Conservation (phyloP, 768 basidiomycete genomes). For the Mycena floridula region DNA sequence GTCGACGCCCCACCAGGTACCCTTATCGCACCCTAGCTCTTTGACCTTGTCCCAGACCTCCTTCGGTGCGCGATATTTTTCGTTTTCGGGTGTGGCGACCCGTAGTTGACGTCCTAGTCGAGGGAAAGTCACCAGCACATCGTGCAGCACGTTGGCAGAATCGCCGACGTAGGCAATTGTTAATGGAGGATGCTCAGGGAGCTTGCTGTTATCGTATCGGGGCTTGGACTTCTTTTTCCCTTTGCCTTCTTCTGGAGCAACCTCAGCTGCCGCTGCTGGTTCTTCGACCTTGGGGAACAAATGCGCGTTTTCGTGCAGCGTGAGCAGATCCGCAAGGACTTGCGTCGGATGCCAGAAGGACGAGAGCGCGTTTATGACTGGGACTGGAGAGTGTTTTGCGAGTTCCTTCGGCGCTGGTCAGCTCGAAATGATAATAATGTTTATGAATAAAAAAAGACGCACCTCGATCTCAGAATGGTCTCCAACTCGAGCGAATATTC, state of each 20-base stretch:
- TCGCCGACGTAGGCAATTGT: slow-evolving; percentile 95
- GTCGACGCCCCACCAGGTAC: slow-evolving; percentile 68
- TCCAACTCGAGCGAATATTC: slow-evolving; percentile 94
- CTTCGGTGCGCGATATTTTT: slow-evolving; percentile 62
- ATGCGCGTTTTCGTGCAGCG: slow-evolving; percentile 71
- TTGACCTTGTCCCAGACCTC: slow-evolving; percentile 80
- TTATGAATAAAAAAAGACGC: slow-evolving; percentile 14
- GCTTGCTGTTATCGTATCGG: slow-evolving; percentile 6
- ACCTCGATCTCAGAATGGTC: slow-evolving; percentile 92
- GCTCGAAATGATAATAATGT: background rate
- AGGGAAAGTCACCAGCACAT: slow-evolving; percentile 94
- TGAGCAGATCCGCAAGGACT: slow-evolving; percentile 87
- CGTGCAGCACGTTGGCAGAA: slow-evolving; percentile 91
- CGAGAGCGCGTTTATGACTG: slow-evolving; percentile 94
- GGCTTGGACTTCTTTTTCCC: slow-evolving; percentile 7
- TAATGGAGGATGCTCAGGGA: slow-evolving; percentile 63
- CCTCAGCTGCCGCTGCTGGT: slow-evolving; percentile 5
- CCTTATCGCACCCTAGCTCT: slow-evolving; percentile 65
- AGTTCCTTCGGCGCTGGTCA: slow-evolving; percentile 58
- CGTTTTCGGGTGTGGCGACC: slow-evolving; percentile 72
- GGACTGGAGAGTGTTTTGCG: slow-evolving; percentile 84
- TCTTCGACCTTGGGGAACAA: too few species aligned
- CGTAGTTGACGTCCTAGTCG: slow-evolving; percentile 84
- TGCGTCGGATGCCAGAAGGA: slow-evolving; percentile 97
- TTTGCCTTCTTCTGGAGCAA: slow-evolving; percentile 15